Evolutionary conservation across 2,329 filamentous ascomycete species (phyloP), one percentile per base, ranked within the genome.

Genomic region (Pezicula carpinea): DNA sequence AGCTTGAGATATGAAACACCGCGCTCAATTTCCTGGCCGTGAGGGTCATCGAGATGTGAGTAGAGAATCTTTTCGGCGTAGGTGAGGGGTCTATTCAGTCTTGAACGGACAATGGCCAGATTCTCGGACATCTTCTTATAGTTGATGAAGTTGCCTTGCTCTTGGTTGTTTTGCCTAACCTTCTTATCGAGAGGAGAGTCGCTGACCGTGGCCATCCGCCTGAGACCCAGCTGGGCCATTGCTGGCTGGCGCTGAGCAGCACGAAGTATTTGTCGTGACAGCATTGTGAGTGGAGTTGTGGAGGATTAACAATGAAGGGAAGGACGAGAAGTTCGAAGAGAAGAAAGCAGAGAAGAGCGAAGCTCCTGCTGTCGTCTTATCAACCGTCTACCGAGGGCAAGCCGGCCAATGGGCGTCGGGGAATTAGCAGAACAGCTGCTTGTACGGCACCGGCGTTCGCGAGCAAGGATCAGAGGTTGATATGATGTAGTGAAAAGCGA

Each of bases 121-220:
- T 96, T 97, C 77, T 97, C 91, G 62, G 87, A 90, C 90, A 97
- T 96, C 82, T 96, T 96, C 82, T 89, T 90, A 71, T 99, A 99
- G 81, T 96, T 96, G 80, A 97, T 96, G 79, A 89, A 96, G 80
- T 95, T 93, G 71, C 80, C 82, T 71, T 90, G 87, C 75, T 99
- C 93, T 79, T 84, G 89, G 75, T 89, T 96, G 79, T 92, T 95
- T 81, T 97, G 96, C 72, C 86, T 87, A 70, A 99, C 93, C 86
- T 96, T 96, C 76, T 84, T 84, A 75, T 91, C 88, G 60, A 99
- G 84, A 62, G 89, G 82, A 66, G 83, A 83, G 73, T 96, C 89
- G 63, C 82, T 79, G 65, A 90, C 86, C 61, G 91, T 95, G 56
- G 92, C 92, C 77, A 96, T 83, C 61, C 83, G 77, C 61, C 83